Evolutionary conservation across 768 basidiomycete genomes (phyloP).

Genomic region (Panellus pusillus): DNA sequence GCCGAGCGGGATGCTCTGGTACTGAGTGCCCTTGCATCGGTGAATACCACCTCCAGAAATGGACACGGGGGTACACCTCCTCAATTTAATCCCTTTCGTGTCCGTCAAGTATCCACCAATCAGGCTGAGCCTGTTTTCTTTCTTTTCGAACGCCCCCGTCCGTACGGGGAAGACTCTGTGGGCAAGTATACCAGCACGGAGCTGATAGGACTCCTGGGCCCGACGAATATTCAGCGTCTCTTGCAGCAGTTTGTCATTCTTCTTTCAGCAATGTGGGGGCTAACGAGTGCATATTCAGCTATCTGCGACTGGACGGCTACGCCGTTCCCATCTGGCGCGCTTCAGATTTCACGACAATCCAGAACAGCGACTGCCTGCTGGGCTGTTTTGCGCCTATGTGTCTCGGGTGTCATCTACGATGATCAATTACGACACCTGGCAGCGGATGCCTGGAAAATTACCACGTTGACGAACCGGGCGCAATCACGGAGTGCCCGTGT

Average conservation of each 20-base stretch:
- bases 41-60: conserved; percentile 5
- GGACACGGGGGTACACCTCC: conserved; percentile 17
- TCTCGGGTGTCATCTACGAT: conserved; percentile 22
- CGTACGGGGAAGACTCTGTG: conserved; percentile 19
- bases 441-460: conserved; percentile 20
- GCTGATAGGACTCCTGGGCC: conserved; percentile 20
- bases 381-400: conserved; percentile 21
- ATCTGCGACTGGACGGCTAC: conserved; percentile 18
- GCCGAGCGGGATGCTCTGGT: conserved; percentile 19
- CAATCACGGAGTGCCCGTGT: conserved; percentile 21
- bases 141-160: conserved; percentile 20
- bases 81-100: conserved; percentile 17
- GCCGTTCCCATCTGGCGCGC: conserved; percentile 21
- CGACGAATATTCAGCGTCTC: conserved; percentile 18
- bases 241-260: conserved; percentile 17
- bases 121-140: conserved; percentile 21
- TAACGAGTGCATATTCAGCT: conserved; percentile 5
- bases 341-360: conserved; percentile 20
- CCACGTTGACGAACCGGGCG: conserved; percentile 21
- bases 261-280: not conserved
- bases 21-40: conserved; percentile 16
- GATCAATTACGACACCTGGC: conserved; percentile 19
- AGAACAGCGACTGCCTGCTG: conserved; percentile 18
- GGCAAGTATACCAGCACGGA: conserved; percentile 22
- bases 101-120: conserved; percentile 21